Conservation (phyloP, 805 yeast species). For the Candida mattraensis region DNA sequence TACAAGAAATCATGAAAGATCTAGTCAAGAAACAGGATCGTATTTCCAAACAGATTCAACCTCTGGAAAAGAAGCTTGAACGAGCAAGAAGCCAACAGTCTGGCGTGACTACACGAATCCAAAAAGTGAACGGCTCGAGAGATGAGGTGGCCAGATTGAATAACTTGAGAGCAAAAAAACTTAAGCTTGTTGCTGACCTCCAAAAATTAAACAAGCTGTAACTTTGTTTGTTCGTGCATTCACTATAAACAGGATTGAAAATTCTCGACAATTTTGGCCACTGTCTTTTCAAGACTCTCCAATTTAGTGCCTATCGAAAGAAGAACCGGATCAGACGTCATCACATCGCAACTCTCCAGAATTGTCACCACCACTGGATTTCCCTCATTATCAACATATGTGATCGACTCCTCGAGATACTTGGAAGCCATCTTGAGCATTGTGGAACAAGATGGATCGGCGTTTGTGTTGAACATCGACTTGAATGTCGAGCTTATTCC, state of each 20-base stretch:
- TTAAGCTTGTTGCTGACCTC: constrained; percentile 10
- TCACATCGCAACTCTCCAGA: constrained; percentile 55
- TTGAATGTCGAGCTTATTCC: constrained; percentile 24
- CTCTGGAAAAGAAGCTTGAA: constrained; percentile 26
- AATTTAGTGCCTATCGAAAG: constrained; percentile 63
- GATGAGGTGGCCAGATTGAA: constrained; percentile 25
- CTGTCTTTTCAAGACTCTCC: constrained; percentile 55
- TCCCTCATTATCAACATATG: constrained; percentile 45
- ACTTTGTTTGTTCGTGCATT: too few relatives aligned
- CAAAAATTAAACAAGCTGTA: too few relatives aligned
- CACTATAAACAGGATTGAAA: constrained; percentile 19
- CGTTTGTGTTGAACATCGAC: constrained; percentile 24
- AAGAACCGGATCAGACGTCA: constrained; percentile 67
- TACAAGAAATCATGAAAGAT: constrained; percentile 32
- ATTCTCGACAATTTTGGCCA: constrained; percentile 33
- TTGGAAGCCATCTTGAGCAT: constrained; percentile 43
- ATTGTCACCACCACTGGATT: constrained; percentile 55
- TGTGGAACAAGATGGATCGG: constrained; percentile 35
- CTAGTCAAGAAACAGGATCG: constrained; percentile 39
- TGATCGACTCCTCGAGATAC: constrained; percentile 61
- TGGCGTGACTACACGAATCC: constrained; percentile 37
- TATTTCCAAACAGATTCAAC: constrained; percentile 25
- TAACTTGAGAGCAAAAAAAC: constrained; percentile 14
- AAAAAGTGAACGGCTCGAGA: constrained; percentile 27
- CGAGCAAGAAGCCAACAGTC: constrained; percentile 45